Base-by-base conservation (phyloP, 2,329 filamentous ascomycete species). In the Sclerotinia glacialis region DNA sequence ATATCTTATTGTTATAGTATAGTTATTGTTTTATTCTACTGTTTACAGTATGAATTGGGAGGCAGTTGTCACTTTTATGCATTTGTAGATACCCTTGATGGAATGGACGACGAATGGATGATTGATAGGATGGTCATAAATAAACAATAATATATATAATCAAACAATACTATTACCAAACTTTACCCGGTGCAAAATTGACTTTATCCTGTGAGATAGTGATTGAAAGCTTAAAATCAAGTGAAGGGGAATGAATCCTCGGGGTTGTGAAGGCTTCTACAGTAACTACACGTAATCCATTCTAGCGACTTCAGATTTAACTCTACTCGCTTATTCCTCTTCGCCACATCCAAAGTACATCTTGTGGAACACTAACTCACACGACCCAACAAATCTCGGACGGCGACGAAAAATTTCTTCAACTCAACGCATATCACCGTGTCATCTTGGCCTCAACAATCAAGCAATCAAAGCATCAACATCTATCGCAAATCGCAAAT, bases 31-130 rank as follows among this genome's bases (percentile, higher is more conserved):
- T 59, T 46, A 59, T 26, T 59, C 55, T 60, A 60, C 42, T 60
- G 56, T 34, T 42, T 47, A 34, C 42, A 60, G 42, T 47, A 60
- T 60, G 56, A 28, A 28, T 60, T 60, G 56, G 56, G 56, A 60
- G 56, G 28, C 42, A 34, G 42, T n/a, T 31, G 42, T 47, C 26
- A 37, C 21, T 34, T 31, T 60, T 60, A 60, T n/a, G 56, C 56
- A 60, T 47, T 60, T 60, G 56, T 60, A 60, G 56, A 60, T 60
- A 47, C 56, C 56, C 42, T 60, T 42, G 44, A 60, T 60, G 34
- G 56, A 58, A 58, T 44, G 52, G 28, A 60, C 42, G 56, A 60
- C 23, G 42, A 60, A 47, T 60, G 56, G 42, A 60, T 23, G 42
- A 60, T 47, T 26, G 56, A 47, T 47, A 46, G 55, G 23, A 58